These are phyloP conservation scores for Oryza nivara DNA, from an alignment of 176 grass and related monocot species.

Conservation along the genomic window DNA sequence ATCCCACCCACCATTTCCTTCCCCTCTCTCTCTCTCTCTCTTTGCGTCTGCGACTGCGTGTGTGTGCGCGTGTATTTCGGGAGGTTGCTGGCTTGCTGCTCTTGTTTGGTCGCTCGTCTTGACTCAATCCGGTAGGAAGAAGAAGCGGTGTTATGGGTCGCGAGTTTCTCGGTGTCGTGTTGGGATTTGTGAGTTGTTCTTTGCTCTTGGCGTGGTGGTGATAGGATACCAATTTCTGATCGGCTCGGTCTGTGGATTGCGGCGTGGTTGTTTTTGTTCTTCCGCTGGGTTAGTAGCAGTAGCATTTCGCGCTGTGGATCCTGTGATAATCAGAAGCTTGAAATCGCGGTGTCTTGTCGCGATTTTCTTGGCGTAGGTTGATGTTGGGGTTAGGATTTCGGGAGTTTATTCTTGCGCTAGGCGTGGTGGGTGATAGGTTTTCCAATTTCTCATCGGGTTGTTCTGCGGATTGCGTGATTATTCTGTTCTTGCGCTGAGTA, in stretches of 20 bases:
- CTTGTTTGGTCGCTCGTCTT: constrained; percentile 1
- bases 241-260: no score
- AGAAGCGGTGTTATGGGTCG: background rate
- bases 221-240: no score
- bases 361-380: no score
- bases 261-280: no score
- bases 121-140: constrained; percentile 12
- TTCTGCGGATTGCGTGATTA: constrained; percentile 3
- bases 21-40: background rate
- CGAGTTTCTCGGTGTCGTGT: background rate
- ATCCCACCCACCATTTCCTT: background rate
- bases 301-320: no score
- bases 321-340: no score
- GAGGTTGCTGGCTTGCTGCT: constrained; percentile 45
- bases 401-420: background rate
- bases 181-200: background rate
- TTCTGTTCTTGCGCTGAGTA: constrained; percentile 3
- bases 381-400: constrained; percentile 5
- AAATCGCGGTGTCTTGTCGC: no score
- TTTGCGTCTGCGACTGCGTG: background rate
- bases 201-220: no score
- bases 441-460: background rate
- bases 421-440: background rate
- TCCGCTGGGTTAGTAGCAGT: no score
- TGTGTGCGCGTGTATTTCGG: constrained; percentile 37